Evolutionary conservation across 1,139 yeast species (phyloP), one percentile per base, ranked within the genome.

Genomic region (Insectozyma bohioensis): DNA sequence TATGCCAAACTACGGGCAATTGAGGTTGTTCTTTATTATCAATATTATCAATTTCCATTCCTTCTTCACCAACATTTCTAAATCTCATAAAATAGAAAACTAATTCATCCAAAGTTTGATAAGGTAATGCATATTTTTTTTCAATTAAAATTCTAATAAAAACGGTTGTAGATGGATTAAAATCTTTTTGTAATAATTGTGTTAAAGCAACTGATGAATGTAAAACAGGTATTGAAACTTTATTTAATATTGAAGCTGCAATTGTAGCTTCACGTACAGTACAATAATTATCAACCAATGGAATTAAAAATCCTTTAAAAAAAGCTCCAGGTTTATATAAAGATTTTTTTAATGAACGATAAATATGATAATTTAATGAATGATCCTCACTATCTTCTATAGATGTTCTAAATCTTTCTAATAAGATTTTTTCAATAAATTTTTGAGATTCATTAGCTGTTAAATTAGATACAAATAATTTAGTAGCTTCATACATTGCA

Each of bases 251-350:
- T 14, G 97, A 88, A 12, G 95, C 95, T 13, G 94, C 95, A 56
- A 92, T 88, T 36, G 95, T 82, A 1, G 98, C 97, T 57, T 92
- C 99, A 53, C 95, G 78, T 12, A 86, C 82, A 6, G 95, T 72
- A 60, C 97, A 90, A 40, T 80, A 82, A 11, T 80, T 75, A 52
- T 85, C 95, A 18, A 87, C 85, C 39, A 92, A 68, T 10, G 97
- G 97, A 54, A 92, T 85, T 39, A 92, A 67, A 51, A 92, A 90
- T 1, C 98, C 99, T 60, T 88, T 90, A 73, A 92, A 92, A 52
- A 90, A 94, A 11, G 98, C 98, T 37, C 95, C 92, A 16, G 99
- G 98, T 60, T 92, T 94, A 67, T 92, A 92, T 35, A 94, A 72
- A 1, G 97, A 78, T 62, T 94, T 94, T 58, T 90, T 90, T 47